phyloP scores from a whole-genome alignment of 306 rosid genomes.

The Trichosanthes cucumerina region DNA sequence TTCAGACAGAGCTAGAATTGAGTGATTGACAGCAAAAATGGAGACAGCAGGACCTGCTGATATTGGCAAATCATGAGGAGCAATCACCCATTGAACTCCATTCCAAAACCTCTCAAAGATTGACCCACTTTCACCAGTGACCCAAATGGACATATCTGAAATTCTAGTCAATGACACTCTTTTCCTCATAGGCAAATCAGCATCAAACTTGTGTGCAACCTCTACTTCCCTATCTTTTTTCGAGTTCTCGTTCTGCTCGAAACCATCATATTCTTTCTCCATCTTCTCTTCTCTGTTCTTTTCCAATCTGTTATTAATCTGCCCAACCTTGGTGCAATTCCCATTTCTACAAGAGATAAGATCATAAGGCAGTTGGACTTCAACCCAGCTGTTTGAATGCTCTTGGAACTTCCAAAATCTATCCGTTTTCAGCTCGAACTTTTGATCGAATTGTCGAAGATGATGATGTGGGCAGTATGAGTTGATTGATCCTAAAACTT shows the following conservation, averaged over 20 bases:
- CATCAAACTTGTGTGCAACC: constrained; percentile 18
- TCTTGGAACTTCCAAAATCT: constrained; percentile 76
- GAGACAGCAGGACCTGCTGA: constrained; percentile 45
- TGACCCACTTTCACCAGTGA: constrained; percentile 80
- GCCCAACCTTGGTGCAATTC: constrained; percentile 30
- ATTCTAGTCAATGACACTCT: constrained; percentile 68
- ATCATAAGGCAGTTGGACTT: constrained; percentile 65
- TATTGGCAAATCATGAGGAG: constrained; percentile 78
- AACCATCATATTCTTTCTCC: constrained; percentile 24
- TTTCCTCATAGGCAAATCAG: constrained; percentile 46
- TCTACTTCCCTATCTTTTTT: constrained; percentile 13
- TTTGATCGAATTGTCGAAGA: constrained; percentile 25
- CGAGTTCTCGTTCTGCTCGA: constrained; percentile 15
- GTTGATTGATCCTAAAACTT: constrained; percentile 22
- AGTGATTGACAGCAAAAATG: constrained; percentile 55
- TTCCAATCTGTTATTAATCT: constrained; percentile 13
- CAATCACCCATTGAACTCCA: constrained; percentile 84
- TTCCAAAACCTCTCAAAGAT: constrained; percentile 97
- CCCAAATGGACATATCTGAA: constrained; percentile 71
- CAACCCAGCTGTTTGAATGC: constrained; percentile 61
- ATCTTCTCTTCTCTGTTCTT: constrained; percentile 2
- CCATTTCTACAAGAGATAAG: constrained; percentile 45
- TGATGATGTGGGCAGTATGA: constrained; percentile 47
- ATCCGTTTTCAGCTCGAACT: constrained; percentile 66
- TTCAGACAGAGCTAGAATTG: constrained; percentile 73